phyloP scores from a whole-genome alignment of 164 flowering plant genomes.

The Liriodendron chinense region DNA sequence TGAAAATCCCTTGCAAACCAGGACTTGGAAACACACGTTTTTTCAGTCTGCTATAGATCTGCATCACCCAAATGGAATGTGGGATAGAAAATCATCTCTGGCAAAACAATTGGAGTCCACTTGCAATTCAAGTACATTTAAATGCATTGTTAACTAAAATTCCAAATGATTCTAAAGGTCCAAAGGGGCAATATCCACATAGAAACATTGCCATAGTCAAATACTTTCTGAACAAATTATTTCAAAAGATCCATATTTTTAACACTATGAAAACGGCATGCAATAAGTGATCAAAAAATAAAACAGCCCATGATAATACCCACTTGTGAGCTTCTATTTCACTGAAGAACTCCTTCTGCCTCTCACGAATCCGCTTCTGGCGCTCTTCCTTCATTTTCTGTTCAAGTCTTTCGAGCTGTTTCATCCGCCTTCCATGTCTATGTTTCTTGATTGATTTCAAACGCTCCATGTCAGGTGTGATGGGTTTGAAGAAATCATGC shows the following conservation, averaged over 20 bases:
- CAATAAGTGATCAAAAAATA: not conserved
- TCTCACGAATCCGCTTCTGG: constrained; percentile 88
- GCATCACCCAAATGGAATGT: no score
- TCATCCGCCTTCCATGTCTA: constrained; percentile 85
- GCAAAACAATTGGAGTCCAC: no score
- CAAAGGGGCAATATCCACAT: no score
- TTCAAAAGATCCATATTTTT: not conserved
- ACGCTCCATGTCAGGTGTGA: constrained; percentile 69
- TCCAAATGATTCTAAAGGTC: no score
- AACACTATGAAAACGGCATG: not conserved
- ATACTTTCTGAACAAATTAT: no score
- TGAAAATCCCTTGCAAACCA: not conserved
- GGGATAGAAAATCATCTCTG: no score
- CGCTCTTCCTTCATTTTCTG: constrained; percentile 98
- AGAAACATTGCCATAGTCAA: no score
- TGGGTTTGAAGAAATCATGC: constrained; percentile 83
- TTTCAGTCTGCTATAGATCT: not conserved
- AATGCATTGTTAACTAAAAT: no score
- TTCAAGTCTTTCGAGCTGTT: constrained; percentile 88
- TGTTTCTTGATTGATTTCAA: constrained; percentile 79
- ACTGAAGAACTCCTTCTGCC: constrained; percentile 95
- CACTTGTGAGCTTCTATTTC: constrained; percentile 95
- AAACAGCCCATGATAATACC: constrained; percentile 10
- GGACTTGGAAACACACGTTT: not conserved
- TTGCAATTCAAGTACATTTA: no score